phyloP scores from a whole-genome alignment of 495 filamentous ascomycete species.

The Ramalina intermedia region DNA sequence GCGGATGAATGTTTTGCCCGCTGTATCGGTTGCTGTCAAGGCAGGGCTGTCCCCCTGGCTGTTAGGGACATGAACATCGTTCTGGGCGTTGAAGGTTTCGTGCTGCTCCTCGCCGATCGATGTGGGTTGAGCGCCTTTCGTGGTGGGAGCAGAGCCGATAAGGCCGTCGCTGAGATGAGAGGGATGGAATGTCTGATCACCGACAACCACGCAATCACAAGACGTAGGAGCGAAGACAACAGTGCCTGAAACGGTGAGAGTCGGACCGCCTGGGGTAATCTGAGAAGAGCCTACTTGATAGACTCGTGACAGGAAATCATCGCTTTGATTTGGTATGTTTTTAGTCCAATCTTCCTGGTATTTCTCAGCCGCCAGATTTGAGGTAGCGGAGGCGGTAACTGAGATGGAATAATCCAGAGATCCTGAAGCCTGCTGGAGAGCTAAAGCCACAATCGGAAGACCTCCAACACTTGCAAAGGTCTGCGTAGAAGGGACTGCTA shows the following conservation, averaged over 20 bases:
- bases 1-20: not conserved
- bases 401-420: too few species aligned
- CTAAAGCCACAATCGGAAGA: not conserved
- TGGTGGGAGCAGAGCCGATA: not conserved
- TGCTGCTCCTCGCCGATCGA: not conserved
- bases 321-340: too few species aligned
- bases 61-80: not conserved
- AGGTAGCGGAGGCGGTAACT: too few species aligned
- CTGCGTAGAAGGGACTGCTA: not conserved
- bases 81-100: not conserved
- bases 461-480: not conserved
- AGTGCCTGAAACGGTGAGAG: not conserved
- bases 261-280: not conserved
- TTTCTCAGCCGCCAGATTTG: not conserved
- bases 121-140: not conserved
- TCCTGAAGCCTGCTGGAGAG: not conserved
- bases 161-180: not conserved
- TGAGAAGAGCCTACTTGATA: not conserved
- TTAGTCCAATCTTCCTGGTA: too few species aligned
- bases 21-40: not conserved
- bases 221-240: not conserved
- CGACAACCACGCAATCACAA: not conserved
- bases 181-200: not conserved
- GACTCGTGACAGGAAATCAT: not conserved
- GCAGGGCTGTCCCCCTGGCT: not conserved